Conservation (phyloP, 345 rosid genomes). For the Cardiospermum halicacabum region DNA sequence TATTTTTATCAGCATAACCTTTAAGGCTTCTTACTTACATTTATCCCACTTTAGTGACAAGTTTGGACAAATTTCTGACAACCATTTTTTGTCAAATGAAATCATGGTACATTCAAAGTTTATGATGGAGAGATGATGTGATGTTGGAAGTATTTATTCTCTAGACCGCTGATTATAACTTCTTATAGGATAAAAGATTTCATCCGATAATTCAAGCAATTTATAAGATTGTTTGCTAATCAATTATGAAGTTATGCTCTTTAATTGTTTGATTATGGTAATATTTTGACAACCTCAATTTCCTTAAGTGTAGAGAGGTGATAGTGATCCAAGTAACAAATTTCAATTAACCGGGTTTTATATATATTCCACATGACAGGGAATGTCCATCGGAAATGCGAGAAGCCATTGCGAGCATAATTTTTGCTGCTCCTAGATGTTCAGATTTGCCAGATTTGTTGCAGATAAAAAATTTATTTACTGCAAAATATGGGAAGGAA, state of each 20-base stretch:
- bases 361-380: slow-evolving; percentile 33
- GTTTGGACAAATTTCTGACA: neutral
- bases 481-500: slow-evolving; percentile 86
- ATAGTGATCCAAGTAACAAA: neutral
- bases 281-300: neutral
- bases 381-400: slow-evolving; percentile 85
- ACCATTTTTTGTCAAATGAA: neutral
- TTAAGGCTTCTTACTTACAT: neutral
- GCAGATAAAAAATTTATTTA: slow-evolving; percentile 70
- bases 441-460: slow-evolving; percentile 89
- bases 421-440: slow-evolving; percentile 95
- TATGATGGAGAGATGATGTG: neutral
- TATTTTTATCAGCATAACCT: neutral
- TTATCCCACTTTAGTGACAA: neutral
- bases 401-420: slow-evolving; percentile 88
- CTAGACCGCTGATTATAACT: neutral
- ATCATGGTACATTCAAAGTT: neutral
- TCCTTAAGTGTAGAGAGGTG: neutral
- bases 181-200: neutral
- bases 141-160: neutral
- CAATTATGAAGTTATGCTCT: neutral
- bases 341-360: neutral
- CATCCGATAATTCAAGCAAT: neutral
- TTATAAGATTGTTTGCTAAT: neutral
- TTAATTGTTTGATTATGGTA: neutral